Base-by-base conservation (phyloP, 2,329 filamentous ascomycete species). In the Ceratocystis diversiconidia region DNA sequence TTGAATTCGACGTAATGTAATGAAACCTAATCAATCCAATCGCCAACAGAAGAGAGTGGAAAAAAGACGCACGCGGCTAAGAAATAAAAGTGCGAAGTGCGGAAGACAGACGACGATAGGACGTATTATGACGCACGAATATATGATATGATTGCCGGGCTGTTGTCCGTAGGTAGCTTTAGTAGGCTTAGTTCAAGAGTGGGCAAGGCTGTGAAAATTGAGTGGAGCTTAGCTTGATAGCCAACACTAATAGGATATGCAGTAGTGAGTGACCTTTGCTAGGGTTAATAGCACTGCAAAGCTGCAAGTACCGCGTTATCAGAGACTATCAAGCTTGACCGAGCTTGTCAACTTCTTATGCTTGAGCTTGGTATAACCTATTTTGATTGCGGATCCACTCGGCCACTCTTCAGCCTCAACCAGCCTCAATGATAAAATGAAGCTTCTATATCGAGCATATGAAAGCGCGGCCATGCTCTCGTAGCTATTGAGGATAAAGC, bases 121-220 rank as follows among this genome's bases (percentile, higher is more conserved):
- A 36, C 32, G 55, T 59, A 59, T 59, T 59, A 59, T 59, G 55
- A 59, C 55, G 55, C 55, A 59, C 55, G 28, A 59, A 36, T 15
- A 22, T 52, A 59, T 59, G 55, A 59, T 36, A 59, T 59, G 55
- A 59, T 59, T 59, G 55, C n/a, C 32, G 17, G 55, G 12, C 36
- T 41, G 32, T 12, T 36, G 32, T 36, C 32, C 19, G 28, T 28
- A 28, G 28, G 28, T 5, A 50, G 46, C 25, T 46, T 52, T 52
- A 25, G 52, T 15, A 57, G 55, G 55, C 55, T 59, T n/a, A 19
- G 55, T 19, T 59, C 15, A 28, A 59, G 15, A 36, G 17, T 36
- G 52, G 30, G 10, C 55, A 59, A 59, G 55, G 55, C 55, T 59
- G 55, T 59, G 55, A 59, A 59, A 59, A 36, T 36, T 19, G 28